These are phyloP conservation scores for Chaetomium globosum DNA, from an alignment of 2,329 filamentous ascomycete species.

Conservation along the genomic window DNA sequence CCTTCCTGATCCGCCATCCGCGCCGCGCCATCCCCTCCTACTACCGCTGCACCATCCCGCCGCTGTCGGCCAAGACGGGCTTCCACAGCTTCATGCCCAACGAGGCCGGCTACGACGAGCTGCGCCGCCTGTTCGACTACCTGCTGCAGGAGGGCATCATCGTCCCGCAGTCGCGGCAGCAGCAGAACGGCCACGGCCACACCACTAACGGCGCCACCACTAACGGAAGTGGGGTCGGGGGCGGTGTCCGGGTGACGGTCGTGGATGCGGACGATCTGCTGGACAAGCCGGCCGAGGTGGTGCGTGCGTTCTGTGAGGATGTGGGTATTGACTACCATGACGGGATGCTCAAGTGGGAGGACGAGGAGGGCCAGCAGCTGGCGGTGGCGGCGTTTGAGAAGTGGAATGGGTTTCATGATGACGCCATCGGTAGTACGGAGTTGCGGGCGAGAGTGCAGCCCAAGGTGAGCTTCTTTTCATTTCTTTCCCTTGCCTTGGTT, in stretches of 20 bases:
- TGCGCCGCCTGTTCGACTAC: constrained; percentile 85
- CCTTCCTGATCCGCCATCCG: constrained; percentile 97
- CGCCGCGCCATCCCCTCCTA: constrained; percentile 88
- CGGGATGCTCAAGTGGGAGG: constrained; percentile 87
- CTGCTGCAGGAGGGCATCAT: constrained; percentile 69
- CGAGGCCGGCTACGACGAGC: constrained; percentile 89
- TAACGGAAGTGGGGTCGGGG: constrained; percentile 26
- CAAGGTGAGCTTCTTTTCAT: constrained; percentile 50
- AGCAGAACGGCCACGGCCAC: not conserved
- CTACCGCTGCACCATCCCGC: constrained; percentile 90
- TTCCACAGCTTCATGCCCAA: constrained; percentile 84
- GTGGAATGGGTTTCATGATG: constrained; percentile 96
- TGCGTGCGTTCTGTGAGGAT: constrained; percentile 78
- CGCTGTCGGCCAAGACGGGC: constrained; percentile 77
- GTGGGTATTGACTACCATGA: constrained; percentile 75
- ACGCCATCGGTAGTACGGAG: constrained; percentile 80
- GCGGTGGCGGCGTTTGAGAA: constrained; percentile 85
- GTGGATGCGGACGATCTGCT: constrained; percentile 93
- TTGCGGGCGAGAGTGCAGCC: constrained; percentile 70
- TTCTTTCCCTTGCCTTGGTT: constrained; percentile 13
- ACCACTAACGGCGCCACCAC: not conserved
- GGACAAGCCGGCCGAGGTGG: constrained; percentile 74
- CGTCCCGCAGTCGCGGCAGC: constrained; percentile 49
- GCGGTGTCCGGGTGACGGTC: constrained; percentile 71
- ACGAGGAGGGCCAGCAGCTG: constrained; percentile 67